phyloP scores from a whole-genome alignment of 371 early-diverging fungal genomes.

The Fennellomyces sp. region DNA sequence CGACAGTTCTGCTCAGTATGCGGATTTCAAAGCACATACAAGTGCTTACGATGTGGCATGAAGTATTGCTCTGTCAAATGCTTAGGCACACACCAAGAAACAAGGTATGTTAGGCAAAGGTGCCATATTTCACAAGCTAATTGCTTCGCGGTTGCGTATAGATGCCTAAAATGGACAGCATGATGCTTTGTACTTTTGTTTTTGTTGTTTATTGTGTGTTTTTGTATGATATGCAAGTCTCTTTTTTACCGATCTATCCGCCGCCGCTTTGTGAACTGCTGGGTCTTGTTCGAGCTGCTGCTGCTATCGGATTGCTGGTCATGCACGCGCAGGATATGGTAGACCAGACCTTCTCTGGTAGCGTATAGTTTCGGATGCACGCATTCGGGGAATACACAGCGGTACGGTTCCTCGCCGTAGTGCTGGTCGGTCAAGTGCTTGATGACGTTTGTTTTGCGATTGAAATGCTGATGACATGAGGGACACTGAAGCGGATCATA shows the following conservation, averaged over 20 bases:
- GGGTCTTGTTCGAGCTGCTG: background rate
- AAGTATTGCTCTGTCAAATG: constrained; percentile 66
- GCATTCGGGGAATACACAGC: constrained; percentile 42
- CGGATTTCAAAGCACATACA: constrained; percentile 63
- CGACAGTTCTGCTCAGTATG: constrained; percentile 73
- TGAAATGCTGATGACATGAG: constrained; percentile 36
- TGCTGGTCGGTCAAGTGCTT: constrained; percentile 46
- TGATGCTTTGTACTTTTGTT: background rate
- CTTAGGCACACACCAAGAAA: constrained; percentile 60
- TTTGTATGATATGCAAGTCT: background rate
- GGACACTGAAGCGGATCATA: constrained; percentile 52
- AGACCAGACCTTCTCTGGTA: constrained; percentile 48
- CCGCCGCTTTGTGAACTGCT: background rate
- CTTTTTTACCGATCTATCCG: background rate
- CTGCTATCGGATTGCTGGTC: constrained; percentile 10
- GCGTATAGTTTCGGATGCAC: constrained; percentile 46
- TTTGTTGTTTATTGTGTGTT: background rate
- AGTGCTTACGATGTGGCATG: constrained; percentile 68
- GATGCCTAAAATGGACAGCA: constrained; percentile 30
- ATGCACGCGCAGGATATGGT: constrained; percentile 49
- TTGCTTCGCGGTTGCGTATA: background rate
- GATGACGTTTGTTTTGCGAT: constrained; percentile 49
- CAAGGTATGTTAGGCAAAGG: constrained; percentile 47
- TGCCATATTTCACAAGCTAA: background rate
- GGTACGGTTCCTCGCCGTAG: constrained; percentile 47